Base-by-base conservation (phyloP, 208 protist genomes). In the Trypanosoma boissoni region DNA sequence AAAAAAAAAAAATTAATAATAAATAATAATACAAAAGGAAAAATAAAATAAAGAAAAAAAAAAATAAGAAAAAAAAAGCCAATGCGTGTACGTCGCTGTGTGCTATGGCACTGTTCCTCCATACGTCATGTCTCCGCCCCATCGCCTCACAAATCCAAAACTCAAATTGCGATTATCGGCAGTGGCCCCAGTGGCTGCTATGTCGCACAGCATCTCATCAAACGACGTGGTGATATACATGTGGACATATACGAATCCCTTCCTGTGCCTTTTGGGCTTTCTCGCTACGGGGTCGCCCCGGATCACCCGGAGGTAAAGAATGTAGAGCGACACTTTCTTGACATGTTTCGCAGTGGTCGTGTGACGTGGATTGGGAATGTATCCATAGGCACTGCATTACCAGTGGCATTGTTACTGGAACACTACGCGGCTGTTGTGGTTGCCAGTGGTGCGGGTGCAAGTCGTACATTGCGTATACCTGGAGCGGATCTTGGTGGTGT, bases 261-360 rank as follows among this genome's bases (percentile, higher is more conserved):
- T 27, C 96, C 96, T 0, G 92, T 97, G 41, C 96, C 97, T 0
- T 98, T 94, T 59, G 97, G 97, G n/a, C 69, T 99, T 10, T 96
- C 94, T 37, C 89, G 97, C 51, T 98, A 97, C 78, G 97, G 97
- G 32, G 97, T 99, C 10, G 94, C 97, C 4, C 97, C 97, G 0
- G 97, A 99, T 68, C 97, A 99, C 70, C 96, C 89, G 0, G 97
- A 99, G 55, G 96, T 98, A 44, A 98, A 98, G 63, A 95, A 96
- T 52, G 93, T 98, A 26, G 88, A 89, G 68, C 80, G 83, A 51
- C 83, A 94, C 58, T 98, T 97, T 55, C 60, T 88, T 49, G 57
- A 86, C 24, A 75, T 97, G 46, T 91, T 92, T 61, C 71, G 84
- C 57, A 67, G 73, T 27, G 77, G 72, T 6, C 74, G 80, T 43